A percentile compares a stretch with the other conserved stretches of the same genome.
Evolutionary conservation across 2,329 filamentous ascomycete genomes (phyloP).

Genomic region (Trichoderma sp.): DNA sequence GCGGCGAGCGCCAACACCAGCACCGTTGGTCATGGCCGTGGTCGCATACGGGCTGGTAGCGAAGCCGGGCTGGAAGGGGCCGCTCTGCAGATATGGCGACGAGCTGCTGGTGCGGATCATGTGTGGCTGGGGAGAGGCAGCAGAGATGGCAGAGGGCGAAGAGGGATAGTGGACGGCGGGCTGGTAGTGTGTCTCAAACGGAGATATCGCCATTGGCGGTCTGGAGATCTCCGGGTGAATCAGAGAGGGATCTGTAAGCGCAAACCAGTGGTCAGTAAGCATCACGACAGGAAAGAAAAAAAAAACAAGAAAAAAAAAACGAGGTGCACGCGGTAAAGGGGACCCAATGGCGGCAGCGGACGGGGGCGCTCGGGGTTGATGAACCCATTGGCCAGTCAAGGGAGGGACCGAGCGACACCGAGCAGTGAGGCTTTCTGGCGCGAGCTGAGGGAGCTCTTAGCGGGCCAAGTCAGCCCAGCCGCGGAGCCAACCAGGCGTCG

Average conservation of each 20-base stretch:
- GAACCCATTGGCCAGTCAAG: constrained; percentile 11
- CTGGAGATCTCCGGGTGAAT: constrained; percentile 58
- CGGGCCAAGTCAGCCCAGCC: constrained; percentile 16
- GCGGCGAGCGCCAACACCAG: constrained; percentile 52
- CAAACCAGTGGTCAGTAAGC: constrained; percentile 41
- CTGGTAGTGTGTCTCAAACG: constrained; percentile 53
- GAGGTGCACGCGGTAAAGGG: background rate
- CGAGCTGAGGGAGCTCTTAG: constrained; percentile 7
- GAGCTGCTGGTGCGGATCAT: constrained; percentile 57
- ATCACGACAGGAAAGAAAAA: constrained; percentile 14
- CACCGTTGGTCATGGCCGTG: constrained; percentile 29
- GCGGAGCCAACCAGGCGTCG: constrained; percentile 15
- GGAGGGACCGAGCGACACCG: background rate
- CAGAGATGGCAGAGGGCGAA: constrained; percentile 64
- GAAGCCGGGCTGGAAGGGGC: constrained; percentile 54
- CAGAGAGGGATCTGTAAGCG: constrained; percentile 54
- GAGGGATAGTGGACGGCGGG: constrained; percentile 49
- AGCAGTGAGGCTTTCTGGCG: constrained; percentile 7
- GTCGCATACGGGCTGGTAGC: constrained; percentile 57
- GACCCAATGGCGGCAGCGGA: constrained; percentile 5
- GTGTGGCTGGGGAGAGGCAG: constrained; percentile 49
- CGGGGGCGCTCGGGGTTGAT: background rate
- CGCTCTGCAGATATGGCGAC: constrained; percentile 66
- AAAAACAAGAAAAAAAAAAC: background rate
- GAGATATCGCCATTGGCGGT: constrained; percentile 48